These are phyloP conservation scores for Moesziomyces sp. DNA, from an alignment of 1,284 basidiomycete genomes.

Conservation along the genomic window DNA sequence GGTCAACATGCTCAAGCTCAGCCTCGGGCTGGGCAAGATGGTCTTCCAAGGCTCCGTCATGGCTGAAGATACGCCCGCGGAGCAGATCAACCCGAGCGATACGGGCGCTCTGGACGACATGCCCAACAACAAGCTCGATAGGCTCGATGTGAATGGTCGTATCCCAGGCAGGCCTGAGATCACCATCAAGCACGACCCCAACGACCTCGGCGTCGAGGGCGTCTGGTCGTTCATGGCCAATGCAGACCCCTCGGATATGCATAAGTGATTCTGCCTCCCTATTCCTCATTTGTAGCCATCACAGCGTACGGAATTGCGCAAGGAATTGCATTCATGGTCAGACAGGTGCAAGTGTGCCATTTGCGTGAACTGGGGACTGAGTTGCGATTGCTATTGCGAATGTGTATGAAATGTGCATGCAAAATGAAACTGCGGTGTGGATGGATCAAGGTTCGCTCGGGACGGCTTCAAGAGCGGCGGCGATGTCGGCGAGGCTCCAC, in stretches of 20 bases:
- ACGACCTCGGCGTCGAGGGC: conserved; percentile 60
- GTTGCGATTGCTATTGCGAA: too few relatives aligned
- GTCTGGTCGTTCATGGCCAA: conserved; percentile 65
- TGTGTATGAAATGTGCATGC: too few relatives aligned
- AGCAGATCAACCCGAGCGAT: conserved; percentile 25
- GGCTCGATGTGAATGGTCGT: conserved; percentile 27
- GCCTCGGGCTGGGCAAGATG: conserved; percentile 60
- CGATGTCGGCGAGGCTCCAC: conserved; percentile 25
- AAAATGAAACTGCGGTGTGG: background rate
- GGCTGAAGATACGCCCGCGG: conserved; percentile 21
- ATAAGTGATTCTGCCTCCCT: conserved; percentile 33
- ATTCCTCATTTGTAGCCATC: too few relatives aligned
- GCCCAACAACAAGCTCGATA: background rate
- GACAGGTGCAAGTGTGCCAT: too few relatives aligned
- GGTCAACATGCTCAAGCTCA: conserved; percentile 63
- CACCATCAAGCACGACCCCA: conserved; percentile 55
- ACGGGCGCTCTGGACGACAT: conserved; percentile 20
- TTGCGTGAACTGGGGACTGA: too few relatives aligned
- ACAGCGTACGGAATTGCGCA: too few relatives aligned
- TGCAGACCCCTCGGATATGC: conserved; percentile 56
- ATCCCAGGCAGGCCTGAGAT: conserved; percentile 47
- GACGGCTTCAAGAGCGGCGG: conserved; percentile 6
- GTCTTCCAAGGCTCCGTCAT: conserved; percentile 57
- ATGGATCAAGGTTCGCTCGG: background rate
- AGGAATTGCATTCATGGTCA: too few relatives aligned